Base-by-base conservation (phyloP, 345 rosid genomes). In the Eucalyptus cladocalyx region DNA sequence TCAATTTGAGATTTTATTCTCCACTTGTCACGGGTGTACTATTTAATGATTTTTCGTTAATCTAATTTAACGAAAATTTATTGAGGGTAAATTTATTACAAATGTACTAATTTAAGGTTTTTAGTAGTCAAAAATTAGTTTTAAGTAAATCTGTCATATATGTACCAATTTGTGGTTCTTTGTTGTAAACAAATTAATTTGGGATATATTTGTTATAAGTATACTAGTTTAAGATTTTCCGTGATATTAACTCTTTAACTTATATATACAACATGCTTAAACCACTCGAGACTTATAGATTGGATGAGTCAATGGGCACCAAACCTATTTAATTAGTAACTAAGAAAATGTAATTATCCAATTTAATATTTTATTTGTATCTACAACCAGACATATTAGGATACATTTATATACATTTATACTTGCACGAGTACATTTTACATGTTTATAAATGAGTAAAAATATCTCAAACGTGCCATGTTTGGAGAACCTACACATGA, bases 141-240 rank as follows among this genome's bases (percentile, higher is more conserved):
- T 53, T 0, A 0, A 8, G 2, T 53, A 53, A 53, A 53, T 53
- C 1, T 8, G 1, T 21, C 11, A 53, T 2, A 4, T 19, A 8
- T 53, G 11, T 53, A 19, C 26, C 2, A 53, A 19, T 21, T 53
- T 53, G 5, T 21, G 11, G 2, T 53, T 53, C 5, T 8, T 53
- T 8, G 5, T 53, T 19, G 56, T 53, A 8, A 53, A 53, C 9
- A 53, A 53, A 8, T 3, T 53, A 19, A 53, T 19, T 53, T 53
- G 9, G 2, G 4, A 53, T 53, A 53, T 53, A 53, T 53, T 53
- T 53, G 11, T 53, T 4, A 53, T 53, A 53, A 53, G 11, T 53
- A 4, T 53, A 19, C 5, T 53, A 21, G 2, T 21, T 53, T 8
- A 8, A 53, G 26, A 53, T 53, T 53, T 8, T 53, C 4, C 5